Evolutionary conservation across 257 asterid genomes (phyloP), one percentile per base, ranked within the genome.

Genomic region (Ocimum tenuiflorum): DNA sequence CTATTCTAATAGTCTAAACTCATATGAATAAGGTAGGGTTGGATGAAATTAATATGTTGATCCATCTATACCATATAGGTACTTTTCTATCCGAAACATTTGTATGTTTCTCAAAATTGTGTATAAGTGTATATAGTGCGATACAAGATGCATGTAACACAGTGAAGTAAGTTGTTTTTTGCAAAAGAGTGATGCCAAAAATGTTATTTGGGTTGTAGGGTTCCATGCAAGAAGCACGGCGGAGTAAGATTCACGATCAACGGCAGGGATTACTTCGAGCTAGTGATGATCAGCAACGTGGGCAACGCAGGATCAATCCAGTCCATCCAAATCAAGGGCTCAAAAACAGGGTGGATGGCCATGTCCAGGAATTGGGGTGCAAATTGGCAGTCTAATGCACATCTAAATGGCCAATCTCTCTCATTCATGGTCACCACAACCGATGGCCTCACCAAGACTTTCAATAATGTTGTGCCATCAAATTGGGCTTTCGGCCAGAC

Each of bases 331-430:
- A 86, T 91, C 51, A 88, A 86, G 82, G 98, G 95, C 14, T 43
- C 96, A 4, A 85, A 57, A 52, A 79, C 88, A 0, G 73, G 70
- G 1, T 91, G 96, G 94, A 67, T 82, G 83, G 15, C 95, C 10
- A 88, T 91, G 97, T 81, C 96, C 2, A 81, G 91, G 45, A 88
- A 91, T 33, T 91, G 96, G 96, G 97, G 97, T 33, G 87, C 86
- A 1, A 86, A 81, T 74, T 91, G 98, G 98, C 96, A 91, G 51
- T 86, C 95, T 0, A 88, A 77, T 67, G n/a, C 81, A 7, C 80
- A 69, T 35, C 86, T 91, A 0, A 75, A 82, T 39, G 84, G 88
- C 20, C 96, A 91, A 71, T 55, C 90, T 0, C n/a, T 91, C 22
- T 88, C 98, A 38, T 86, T 88, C 73, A 80, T 48, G 78, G 83